A percentile compares a stretch with the other conserved stretches of the same genome.
These are phyloP conservation scores for Lepidium aucheri DNA, from an alignment of 345 rosid species.

Conservation along the genomic window DNA sequence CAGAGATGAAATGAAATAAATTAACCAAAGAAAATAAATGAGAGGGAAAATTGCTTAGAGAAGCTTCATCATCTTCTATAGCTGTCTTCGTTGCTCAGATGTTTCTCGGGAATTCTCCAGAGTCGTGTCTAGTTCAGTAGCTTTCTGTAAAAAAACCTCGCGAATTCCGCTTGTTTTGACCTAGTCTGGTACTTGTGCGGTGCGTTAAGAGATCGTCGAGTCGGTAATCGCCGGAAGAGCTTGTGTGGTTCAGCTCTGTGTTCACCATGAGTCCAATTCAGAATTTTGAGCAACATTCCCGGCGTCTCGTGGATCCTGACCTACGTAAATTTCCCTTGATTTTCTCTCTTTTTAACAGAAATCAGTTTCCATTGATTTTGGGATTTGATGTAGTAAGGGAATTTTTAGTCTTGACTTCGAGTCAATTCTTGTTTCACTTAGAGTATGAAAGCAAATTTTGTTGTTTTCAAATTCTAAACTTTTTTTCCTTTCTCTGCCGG, in stretches of 20 bases:
- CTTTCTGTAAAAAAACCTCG: conserved; percentile 3
- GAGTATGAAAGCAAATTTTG: not conserved
- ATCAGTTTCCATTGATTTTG: not conserved
- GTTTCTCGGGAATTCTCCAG: not conserved
- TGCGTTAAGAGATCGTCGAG: not conserved
- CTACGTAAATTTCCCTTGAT: conserved; percentile 37
- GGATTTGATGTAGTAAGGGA: not conserved
- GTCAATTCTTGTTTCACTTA: not conserved
- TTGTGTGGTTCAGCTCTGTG: conserved; percentile 10
- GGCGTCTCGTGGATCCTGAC: conserved; percentile 74
- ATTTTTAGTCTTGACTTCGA: not conserved
- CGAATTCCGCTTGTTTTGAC: not conserved
- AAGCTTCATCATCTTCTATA: not conserved
- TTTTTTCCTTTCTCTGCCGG: not conserved
- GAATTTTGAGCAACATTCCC: conserved; percentile 94
- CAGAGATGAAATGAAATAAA: not conserved
- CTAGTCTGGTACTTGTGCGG: conserved; percentile 6
- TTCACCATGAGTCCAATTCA: conserved; percentile 82
- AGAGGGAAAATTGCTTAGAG: conserved; percentile 20
- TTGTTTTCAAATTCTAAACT: not conserved
- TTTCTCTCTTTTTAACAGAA: not conserved
- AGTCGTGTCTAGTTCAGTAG: not conserved
- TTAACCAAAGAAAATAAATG: not conserved
- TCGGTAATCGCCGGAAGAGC: not conserved
- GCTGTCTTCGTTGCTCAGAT: not conserved